Evolutionary conservation across 768 basidiomycete genomes (phyloP), one percentile per base, ranked within the genome.

Genomic region (Russula griseocarnosa): DNA sequence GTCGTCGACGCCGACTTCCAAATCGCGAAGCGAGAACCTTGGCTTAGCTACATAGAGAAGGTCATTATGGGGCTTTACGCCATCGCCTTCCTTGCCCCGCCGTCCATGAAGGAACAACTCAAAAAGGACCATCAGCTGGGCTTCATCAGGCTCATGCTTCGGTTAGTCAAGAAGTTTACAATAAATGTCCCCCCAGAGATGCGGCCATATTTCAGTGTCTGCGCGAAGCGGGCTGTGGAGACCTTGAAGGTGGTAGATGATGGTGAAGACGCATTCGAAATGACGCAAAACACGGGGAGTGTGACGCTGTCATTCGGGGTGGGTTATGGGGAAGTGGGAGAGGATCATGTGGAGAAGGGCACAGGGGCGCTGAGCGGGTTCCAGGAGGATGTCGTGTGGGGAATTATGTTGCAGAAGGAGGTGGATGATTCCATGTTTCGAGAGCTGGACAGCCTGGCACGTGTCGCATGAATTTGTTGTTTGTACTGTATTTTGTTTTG

Each of bases 31-130:
- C 79, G 84, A 66, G 87, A 91, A 70, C 70, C 76, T 24, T 93
- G 90, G 86, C 73, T 94, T 51, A 83, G 85, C 47, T 89, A 92
- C 73, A 75, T 91, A 66, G 91, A 95, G 78, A 90, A 89, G 68
- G 76, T 81, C 58, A 79, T 89, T 52, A 84, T 94, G 79, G 82
- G 83, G n/a, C 81, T 97, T 47, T 98, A 97, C 76, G 87, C 87
- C 42, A 77, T 98, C 66, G 84, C 87, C 26, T 98, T 94, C 79
- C 78, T 95, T 60, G 84, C 93, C 3, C 82, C 93, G 2, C 86
- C 87, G 4, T 79, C 82, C 30, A 71, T 95, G 66, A 94, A 95
- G 76, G 78, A 80, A 59, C 81, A 76, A 66, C 80, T 94, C 68
- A 89, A 90, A 69, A 73, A 75, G 11, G 83, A 91, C 72, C 80